Base-by-base conservation (phyloP, 2,329 filamentous ascomycete species). In the Xylaria digitata region DNA sequence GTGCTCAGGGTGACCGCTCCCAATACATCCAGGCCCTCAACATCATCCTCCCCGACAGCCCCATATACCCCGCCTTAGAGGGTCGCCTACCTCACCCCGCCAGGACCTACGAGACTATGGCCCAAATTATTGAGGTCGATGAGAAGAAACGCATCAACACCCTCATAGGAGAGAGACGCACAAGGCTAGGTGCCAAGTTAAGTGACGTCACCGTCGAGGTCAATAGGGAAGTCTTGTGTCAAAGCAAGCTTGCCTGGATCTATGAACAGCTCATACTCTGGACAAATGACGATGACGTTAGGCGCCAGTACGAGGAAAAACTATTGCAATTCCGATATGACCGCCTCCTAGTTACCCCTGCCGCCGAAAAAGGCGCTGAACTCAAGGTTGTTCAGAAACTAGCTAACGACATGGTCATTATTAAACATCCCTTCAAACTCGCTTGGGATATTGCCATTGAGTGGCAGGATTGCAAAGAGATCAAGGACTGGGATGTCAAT, bases 361-460 rank as follows among this genome's bases (percentile, higher is more conserved):
- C 84, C 1, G 88, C 81, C 2, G 82, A 89, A 65, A 98, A 98
- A 79, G 76, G 81, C 0, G 79, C 83, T 19, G 94, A 96, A 78
- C 87, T 92, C 30, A 82, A 88, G 42, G 89, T 91, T 70, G 90
- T 97, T 0, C 80, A 91, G 74, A 90, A 91, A 66, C 82, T 96
- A 59, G 94, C 95, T 0, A 89, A 90, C 69, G 96, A 95, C 68
- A 97, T 99, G 92, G 95, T 99, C 67, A 92, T 97, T 66, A 96
- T 99, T 77, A 94, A 95, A 73, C 94, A 98, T 73, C 92, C 93
- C 0, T 97, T 91, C 80, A 88, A 90, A 70, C 84, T 96, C 17
- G 96, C 96, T 0, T 99, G 96, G 96, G 91, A 93, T 73, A 90
- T 97, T 67, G 87, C 92, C 34, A 84, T 99, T 65, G 93, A 98